Evolutionary conservation across 192 early-diverging fungal genomes (phyloP).

Genomic region (Gigaspora rosea): DNA sequence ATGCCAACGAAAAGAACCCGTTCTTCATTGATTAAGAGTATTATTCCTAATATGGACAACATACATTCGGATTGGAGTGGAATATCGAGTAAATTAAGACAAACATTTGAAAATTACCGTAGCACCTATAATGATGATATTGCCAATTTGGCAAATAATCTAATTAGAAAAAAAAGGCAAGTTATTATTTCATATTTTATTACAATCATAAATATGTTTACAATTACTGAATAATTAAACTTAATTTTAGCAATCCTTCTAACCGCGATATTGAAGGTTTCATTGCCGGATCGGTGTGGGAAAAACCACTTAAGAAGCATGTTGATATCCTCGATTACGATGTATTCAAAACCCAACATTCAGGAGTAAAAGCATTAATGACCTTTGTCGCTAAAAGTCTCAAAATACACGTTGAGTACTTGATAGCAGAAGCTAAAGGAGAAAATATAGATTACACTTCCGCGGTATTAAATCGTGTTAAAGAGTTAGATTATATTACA

Average conservation of each 20-base stretch:
- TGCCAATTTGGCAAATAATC: background rate
- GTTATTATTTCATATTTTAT: background rate
- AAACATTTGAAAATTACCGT: background rate
- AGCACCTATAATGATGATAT: background rate
- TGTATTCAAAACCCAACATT: background rate
- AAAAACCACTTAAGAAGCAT: background rate
- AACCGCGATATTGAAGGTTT: background rate
- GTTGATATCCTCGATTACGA: background rate
- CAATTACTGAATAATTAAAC: background rate
- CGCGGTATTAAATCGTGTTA: background rate
- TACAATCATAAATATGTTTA: background rate
- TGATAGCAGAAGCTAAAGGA: too few species aligned
- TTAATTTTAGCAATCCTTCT: background rate
- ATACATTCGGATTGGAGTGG: too few species aligned
- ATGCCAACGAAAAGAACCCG: too few species aligned
- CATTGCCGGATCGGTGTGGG: background rate
- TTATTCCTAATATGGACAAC: too few species aligned
- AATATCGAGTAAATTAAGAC: too few species aligned
- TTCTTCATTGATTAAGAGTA: too few species aligned
- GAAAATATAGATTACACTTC: too few species aligned
- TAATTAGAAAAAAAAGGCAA: background rate
- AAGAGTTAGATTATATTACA: background rate
- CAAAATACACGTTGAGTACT: too few species aligned
- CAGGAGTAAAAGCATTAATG: background rate
- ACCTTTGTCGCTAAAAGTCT: background rate